phyloP scores from a whole-genome alignment of 1,139 yeast species.

The Nakaseomyces uthaithaninus region DNA sequence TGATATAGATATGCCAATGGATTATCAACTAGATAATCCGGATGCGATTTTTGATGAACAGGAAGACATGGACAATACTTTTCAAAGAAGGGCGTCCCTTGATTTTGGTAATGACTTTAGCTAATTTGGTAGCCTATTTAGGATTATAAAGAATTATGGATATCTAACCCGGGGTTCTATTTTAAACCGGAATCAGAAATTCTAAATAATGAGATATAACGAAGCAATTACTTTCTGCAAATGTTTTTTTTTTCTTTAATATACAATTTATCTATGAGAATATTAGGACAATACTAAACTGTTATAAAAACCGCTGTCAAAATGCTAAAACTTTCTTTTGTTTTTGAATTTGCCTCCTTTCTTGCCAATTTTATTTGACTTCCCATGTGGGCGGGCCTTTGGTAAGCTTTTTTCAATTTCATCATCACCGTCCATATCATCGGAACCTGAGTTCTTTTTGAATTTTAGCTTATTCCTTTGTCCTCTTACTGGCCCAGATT shows the following conservation, averaged over 20 bases:
- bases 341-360: constrained; percentile 28
- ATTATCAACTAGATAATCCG: constrained; percentile 13
- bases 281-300: constrained; percentile 9
- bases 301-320: constrained; percentile 6
- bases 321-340: constrained; percentile 26
- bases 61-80: constrained; percentile 30
- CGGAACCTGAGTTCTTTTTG: constrained; percentile 51
- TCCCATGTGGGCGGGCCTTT: constrained; percentile 17
- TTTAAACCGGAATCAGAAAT: too few species aligned
- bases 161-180: too few species aligned
- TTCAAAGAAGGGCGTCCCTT: constrained; percentile 29
- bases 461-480: constrained; percentile 85
- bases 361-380: constrained; percentile 23
- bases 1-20: constrained; percentile 10
- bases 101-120: constrained; percentile 17
- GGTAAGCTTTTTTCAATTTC: constrained; percentile 28
- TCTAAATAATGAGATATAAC: too few species aligned
- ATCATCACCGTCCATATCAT: constrained; percentile 48
- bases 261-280: constrained; percentile 1
- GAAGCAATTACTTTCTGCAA: too few species aligned
- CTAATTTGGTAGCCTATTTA: neutral
- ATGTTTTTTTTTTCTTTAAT: neutral
- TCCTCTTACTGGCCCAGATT: constrained; percentile 87
- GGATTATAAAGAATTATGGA: too few species aligned
- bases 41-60: constrained; percentile 24